Conservation (phyloP, 2,329 filamentous ascomycete genomes). For the Tolypocladium capitatum region DNA sequence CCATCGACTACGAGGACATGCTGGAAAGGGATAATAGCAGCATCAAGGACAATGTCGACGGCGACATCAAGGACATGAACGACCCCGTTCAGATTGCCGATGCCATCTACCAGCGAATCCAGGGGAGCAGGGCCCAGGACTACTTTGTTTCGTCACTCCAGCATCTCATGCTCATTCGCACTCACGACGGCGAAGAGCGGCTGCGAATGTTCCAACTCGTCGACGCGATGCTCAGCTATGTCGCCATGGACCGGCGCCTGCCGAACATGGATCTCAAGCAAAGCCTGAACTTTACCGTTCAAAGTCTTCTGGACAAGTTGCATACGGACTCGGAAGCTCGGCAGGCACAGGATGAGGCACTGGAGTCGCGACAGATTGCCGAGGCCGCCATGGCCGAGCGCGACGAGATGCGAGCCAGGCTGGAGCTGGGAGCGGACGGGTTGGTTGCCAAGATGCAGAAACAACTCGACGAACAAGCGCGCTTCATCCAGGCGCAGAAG, state of each 20-base stretch:
- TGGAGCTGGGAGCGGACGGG: slow-evolving; percentile 86
- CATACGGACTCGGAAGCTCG: slow-evolving; percentile 94
- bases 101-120: slow-evolving; percentile 74
- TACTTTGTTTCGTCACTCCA: slow-evolving; percentile 95
- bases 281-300: slow-evolving; percentile 93
- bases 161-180: slow-evolving; percentile 81
- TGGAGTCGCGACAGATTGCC: slow-evolving; percentile 82
- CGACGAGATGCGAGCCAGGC: slow-evolving; percentile 80
- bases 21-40: slow-evolving; percentile 83
- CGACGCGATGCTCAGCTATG: slow-evolving; percentile 97
- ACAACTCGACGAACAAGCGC: slow-evolving; percentile 83
- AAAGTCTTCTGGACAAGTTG: slow-evolving; percentile 85
- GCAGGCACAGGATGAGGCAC: slow-evolving; percentile 79
- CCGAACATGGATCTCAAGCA: slow-evolving; percentile 98
- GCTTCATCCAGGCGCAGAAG: slow-evolving; percentile 78
- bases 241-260: slow-evolving; percentile 90
- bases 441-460: slow-evolving; percentile 85
- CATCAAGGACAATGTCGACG: slow-evolving; percentile 76
- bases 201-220: slow-evolving; percentile 94
- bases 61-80: slow-evolving; percentile 79
- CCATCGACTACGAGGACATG: slow-evolving; percentile 96
- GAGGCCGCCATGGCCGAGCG: slow-evolving; percentile 93
- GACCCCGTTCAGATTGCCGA: slow-evolving; percentile 90
- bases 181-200: slow-evolving; percentile 84
- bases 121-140: slow-evolving; percentile 76